These are phyloP conservation scores for Tolypocladium tropicale DNA, from an alignment of 2,329 filamentous ascomycete species.

Conservation along the genomic window DNA sequence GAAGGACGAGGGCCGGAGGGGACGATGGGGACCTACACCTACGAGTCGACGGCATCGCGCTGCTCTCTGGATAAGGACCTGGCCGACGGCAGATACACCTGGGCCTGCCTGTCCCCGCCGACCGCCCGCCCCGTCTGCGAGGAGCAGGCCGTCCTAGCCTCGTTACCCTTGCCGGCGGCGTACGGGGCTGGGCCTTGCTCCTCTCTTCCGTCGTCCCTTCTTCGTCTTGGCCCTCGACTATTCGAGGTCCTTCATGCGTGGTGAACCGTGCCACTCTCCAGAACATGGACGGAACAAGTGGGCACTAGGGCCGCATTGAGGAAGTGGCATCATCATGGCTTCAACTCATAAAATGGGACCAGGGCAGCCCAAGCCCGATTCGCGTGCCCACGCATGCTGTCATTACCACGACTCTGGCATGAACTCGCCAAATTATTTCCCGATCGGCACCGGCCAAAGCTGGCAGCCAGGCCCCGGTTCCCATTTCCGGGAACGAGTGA, in stretches of 20 bases:
- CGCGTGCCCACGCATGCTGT: background rate
- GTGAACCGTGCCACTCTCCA: background rate
- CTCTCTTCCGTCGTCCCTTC: background rate
- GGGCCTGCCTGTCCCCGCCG: background rate
- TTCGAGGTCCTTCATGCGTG: background rate
- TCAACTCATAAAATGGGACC: background rate
- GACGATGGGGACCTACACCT: background rate
- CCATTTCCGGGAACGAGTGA: background rate
- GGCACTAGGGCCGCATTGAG: background rate
- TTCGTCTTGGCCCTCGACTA: background rate
- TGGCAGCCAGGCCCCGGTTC: background rate
- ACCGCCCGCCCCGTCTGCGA: background rate
- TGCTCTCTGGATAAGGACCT: background rate
- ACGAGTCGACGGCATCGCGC: background rate
- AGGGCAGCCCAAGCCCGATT: background rate
- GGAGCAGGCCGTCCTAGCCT: background rate
- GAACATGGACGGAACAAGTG: conserved; percentile 1
- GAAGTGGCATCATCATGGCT: conserved; percentile 2
- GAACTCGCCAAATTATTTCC: conserved; percentile 7
- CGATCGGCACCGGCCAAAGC: conserved; percentile 1
- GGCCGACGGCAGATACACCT: background rate
- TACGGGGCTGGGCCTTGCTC: background rate
- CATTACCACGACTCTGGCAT: conserved; percentile 1
- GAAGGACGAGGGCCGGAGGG: background rate
- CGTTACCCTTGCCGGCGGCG: background rate